Evolutionary conservation across 2,329 filamentous ascomycete genomes (phyloP), one percentile per base, ranked within the genome.

Genomic region (Madurella fahalii): DNA sequence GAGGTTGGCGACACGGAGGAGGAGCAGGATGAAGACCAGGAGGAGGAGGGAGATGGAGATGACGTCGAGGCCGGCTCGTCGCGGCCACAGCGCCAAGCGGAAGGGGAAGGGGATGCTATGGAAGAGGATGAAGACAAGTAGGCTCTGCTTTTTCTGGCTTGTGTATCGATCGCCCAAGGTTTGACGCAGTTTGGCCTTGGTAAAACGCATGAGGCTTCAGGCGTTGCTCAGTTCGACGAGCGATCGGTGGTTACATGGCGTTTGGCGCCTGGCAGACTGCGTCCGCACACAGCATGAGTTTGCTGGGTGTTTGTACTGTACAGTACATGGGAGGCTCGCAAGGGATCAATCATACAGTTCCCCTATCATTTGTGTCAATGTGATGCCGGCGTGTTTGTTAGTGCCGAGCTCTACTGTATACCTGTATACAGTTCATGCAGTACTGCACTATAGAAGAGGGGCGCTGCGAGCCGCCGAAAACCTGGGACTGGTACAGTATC

Each of bases 1-100:
- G 53, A 46, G 3, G 41, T 54, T 32, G 32, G 51, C 18, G 39
- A 51, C 11, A 56, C 54, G 7, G 56, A 34, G 18, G 54, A 20
- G 3, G 43, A 49, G 4, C 32, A 40, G n/a, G 42, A 52, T 30
- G 54, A 42, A 15, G 50, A 37, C 9, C 47, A 42, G 20, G 46
- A 47, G 8, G 45, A 43, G 5, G 34, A 50, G 17, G 51, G 47
- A 34, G 54, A 39, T n/a, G 58, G 55, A 9, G 56, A 50, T 1
- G 60, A 54, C 1, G 62, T 56, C 4, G 64, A 58, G 9, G 55
- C 37, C 5, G 59, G 61, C 4, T 57, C 56, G 8, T 58, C 52
- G 9, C 61, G 59, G 4, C 58, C 57, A 13, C 60, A 58, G 3
- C 56, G 52, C 2, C 57, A 61, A 16, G 61, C 60, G 8, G 64